These are phyloP conservation scores for Nemania abortiva DNA, from an alignment of 2,329 filamentous ascomycete genomes.

Conservation along the genomic window DNA sequence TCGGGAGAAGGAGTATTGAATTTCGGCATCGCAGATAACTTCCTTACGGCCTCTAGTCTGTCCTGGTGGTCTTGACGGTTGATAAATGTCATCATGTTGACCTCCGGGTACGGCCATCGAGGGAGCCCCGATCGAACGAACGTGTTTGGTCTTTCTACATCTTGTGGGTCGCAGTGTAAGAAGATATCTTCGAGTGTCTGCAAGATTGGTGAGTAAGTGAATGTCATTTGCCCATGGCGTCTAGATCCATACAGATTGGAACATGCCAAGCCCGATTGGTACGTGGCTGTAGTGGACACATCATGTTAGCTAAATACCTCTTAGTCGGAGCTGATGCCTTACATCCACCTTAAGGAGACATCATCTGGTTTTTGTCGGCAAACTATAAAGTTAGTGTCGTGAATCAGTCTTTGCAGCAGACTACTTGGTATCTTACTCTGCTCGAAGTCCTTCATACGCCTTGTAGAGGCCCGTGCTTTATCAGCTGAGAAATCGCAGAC, in stretches of 20 bases:
- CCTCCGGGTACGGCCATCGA: conserved; percentile 24
- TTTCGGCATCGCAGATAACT: conserved; percentile 5
- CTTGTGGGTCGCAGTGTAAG: conserved; percentile 22
- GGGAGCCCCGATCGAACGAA: conserved; percentile 22
- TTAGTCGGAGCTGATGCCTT: not conserved
- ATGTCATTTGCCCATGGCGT: not conserved
- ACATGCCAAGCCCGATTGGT: conserved; percentile 23
- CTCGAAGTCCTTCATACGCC: conserved; percentile 15
- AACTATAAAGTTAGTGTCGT: conserved; percentile 17
- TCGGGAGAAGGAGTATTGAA: not conserved
- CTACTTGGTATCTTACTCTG: conserved; percentile 11
- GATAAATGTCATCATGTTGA: conserved; percentile 32
- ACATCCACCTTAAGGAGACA: conserved; percentile 29
- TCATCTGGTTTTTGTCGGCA: conserved; percentile 21
- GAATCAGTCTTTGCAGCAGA: no score
- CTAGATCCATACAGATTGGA: conserved; percentile 24
- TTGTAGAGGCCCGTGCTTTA: not conserved
- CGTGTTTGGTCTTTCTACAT: conserved; percentile 3
- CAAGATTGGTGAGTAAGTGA: not conserved
- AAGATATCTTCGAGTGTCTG: conserved; percentile 32
- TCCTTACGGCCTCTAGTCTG: conserved; percentile 13
- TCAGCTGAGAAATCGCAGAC: conserved; percentile 22
- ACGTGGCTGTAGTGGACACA: conserved; percentile 16
- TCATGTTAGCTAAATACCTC: not conserved
- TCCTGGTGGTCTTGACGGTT: conserved; percentile 22